Evolutionary conservation across 2,329 filamentous ascomycete species (phyloP).

Genomic region (Celoporthe dispersa): DNA sequence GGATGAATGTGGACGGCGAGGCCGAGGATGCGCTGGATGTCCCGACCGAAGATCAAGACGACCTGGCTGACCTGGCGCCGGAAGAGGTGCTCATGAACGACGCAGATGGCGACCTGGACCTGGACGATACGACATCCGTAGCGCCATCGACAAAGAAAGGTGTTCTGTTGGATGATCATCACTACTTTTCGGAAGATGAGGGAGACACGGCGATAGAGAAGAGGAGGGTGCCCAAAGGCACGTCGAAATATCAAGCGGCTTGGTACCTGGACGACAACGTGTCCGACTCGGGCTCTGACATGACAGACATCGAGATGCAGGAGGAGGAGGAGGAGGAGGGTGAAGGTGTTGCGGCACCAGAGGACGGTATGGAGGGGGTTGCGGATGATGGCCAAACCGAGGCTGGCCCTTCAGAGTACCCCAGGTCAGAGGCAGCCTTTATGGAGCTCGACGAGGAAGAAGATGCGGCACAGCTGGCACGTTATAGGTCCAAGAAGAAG

Average conservation of each 20-base stretch:
- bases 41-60: slow-evolving; percentile 80
- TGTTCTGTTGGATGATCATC: slow-evolving; percentile 92
- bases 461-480: slow-evolving; percentile 75
- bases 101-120: slow-evolving; percentile 59
- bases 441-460: slow-evolving; percentile 82
- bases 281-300: slow-evolving; percentile 83
- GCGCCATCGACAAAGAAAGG: slow-evolving; percentile 70
- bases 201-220: slow-evolving; percentile 62
- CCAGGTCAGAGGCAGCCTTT: slow-evolving; percentile 86
- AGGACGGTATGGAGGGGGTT: slow-evolving; percentile 80
- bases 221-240: slow-evolving; percentile 84
- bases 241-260: slow-evolving; percentile 90
- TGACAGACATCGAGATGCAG: slow-evolving; percentile 65
- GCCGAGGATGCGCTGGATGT: slow-evolving; percentile 65
- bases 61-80: slow-evolving; percentile 81
- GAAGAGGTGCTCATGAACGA: slow-evolving; percentile 78
- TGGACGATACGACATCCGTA: slow-evolving; percentile 46
- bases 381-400: slow-evolving; percentile 73
- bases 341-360: slow-evolving; percentile 64
- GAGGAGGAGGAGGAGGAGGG: slow-evolving; percentile 66
- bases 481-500: slow-evolving; percentile 77
- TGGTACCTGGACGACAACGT: slow-evolving; percentile 84
- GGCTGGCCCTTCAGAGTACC: slow-evolving; percentile 83
- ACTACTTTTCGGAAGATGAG: slow-evolving; percentile 95
- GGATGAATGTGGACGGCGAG: slow-evolving; percentile 70